Base-by-base conservation (phyloP, 2,329 filamentous ascomycete species). In the Xylaria polymorpha region DNA sequence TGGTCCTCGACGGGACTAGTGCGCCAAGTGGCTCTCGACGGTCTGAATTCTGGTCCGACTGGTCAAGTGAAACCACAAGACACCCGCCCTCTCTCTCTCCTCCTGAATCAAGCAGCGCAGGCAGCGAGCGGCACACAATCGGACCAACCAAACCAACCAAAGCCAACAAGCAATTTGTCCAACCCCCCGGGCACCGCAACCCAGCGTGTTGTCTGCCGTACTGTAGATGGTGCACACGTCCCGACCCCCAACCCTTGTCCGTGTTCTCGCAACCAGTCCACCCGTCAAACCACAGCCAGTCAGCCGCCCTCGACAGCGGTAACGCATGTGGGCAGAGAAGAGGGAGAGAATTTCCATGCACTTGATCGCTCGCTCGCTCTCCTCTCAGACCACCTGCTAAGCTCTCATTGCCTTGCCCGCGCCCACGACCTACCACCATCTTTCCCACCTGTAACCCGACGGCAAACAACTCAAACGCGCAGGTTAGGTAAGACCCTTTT, bases 401-500 rank as follows among this genome's bases (percentile, higher is more conserved):
- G 66, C 72, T 73, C 66, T 63, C 66, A 69, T 68, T 70, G 63
- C 66, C 64, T 70, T 69, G 66, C 46, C 67, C 68, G 66, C 62
- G 66, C 51, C 67, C 68, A 70, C 62, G 67, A 74, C 71, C 68
- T 71, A 63, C 68, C 70, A 72, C 64, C 63, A 64, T 61, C 73
- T 70, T 67, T 68, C 63, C 64, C 67, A 67, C 71, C 68, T 71
- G 68, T 68, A 71, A 72, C 64, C 70, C 64, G 68, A 71, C 66
- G 71, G 69, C 71, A 71, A 73, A 71, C 69, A 71, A 68, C 60
- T 66, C 67, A 70, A 74, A 71, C 74, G 71, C 74, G 72, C 71
- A 66, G 72, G 74, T 75, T 74, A 76, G 74, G 74, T 76, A 74
- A 76, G 74, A 73, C 72, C 67, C 67, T 67, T 67, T 72, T 62